phyloP scores from a whole-genome alignment of 768 basidiomycete species.

The Xerocomellus amylosporus region DNA sequence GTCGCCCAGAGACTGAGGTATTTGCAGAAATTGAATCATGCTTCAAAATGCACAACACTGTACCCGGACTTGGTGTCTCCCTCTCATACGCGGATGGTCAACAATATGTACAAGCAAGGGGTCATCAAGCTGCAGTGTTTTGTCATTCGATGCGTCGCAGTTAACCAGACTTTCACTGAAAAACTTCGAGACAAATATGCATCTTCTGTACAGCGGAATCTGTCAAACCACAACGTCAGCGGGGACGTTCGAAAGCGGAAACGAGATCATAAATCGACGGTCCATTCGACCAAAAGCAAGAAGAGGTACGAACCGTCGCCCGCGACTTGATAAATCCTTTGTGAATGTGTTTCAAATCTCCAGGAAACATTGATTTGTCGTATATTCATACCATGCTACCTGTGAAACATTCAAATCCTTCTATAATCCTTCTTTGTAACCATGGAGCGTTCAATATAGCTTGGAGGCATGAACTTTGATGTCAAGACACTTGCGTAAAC shows the following conservation, averaged over 20 bases:
- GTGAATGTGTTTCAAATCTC: background rate
- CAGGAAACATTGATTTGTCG: constrained; percentile 11
- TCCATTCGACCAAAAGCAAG: constrained; percentile 3
- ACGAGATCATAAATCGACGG: background rate
- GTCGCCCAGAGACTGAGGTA: background rate
- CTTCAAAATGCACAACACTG: constrained; percentile 17
- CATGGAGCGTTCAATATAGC: constrained; percentile 2
- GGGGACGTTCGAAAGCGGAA: constrained; percentile 14
- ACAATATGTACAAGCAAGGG: constrained; percentile 28
- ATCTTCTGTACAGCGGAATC: background rate
- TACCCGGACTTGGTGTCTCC: constrained; percentile 24
- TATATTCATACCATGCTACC: background rate
- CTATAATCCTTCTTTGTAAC: background rate
- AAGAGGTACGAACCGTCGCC: constrained; percentile 3
- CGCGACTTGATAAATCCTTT: background rate
- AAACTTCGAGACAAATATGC: constrained; percentile 6
- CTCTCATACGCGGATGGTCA: constrained; percentile 24
- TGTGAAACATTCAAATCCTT: background rate
- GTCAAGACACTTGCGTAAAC: constrained; percentile 69
- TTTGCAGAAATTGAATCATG: constrained; percentile 18
- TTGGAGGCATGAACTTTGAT: constrained; percentile 41
- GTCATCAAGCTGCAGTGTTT: constrained; percentile 29
- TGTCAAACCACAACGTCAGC: background rate
- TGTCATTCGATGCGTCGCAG: constrained; percentile 21
- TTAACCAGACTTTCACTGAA: constrained; percentile 14